These are phyloP conservation scores for Pythium volutum DNA, from an alignment of 352 stramenopile genomes.

Conservation along the genomic window DNA sequence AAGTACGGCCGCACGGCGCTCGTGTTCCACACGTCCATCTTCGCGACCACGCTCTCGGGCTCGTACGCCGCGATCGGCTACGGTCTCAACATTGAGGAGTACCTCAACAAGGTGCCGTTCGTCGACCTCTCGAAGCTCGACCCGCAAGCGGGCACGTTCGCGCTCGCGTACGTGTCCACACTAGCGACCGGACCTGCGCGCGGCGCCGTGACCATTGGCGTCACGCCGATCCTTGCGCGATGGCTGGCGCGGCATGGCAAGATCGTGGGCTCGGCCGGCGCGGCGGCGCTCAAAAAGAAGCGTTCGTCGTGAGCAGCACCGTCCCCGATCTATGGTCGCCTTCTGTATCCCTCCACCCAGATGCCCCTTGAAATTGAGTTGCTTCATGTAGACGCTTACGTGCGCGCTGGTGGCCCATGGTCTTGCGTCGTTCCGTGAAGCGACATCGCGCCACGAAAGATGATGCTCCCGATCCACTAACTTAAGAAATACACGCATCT, in stretches of 20 bases:
- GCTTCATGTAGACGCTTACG: not conserved
- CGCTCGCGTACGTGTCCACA: slow-evolving; percentile 92
- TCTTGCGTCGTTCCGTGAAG: not conserved
- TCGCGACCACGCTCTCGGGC: slow-evolving; percentile 93
- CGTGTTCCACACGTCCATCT: slow-evolving; percentile 91
- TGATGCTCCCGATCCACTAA: not conserved
- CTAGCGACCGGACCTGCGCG: slow-evolving; percentile 75
- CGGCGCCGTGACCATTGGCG: slow-evolving; percentile 70
- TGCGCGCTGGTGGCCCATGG: not conserved
- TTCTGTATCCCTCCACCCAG: not conserved
- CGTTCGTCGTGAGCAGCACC: not conserved
- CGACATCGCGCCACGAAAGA: not conserved
- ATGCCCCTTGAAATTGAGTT: not conserved
- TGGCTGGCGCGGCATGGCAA: slow-evolving; percentile 42
- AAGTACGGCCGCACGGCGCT: slow-evolving; percentile 95
- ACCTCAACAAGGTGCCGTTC: slow-evolving; percentile 62
- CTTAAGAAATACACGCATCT: slow-evolving; percentile 2
- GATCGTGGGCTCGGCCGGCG: slow-evolving; percentile 18
- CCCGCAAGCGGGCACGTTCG: slow-evolving; percentile 59
- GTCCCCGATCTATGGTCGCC: not conserved
- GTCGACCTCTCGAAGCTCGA: slow-evolving; percentile 69
- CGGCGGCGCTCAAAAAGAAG: slow-evolving; percentile 18
- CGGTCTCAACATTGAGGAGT: slow-evolving; percentile 57
- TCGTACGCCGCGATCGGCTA: slow-evolving; percentile 68
- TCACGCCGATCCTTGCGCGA: slow-evolving; percentile 66